A percentile compares a stretch with the other conserved stretches of the same genome.
These are phyloP conservation scores for Lasiodiplodia sp. DNA, from an alignment of 2,329 filamentous ascomycete species.

Conservation along the genomic window DNA sequence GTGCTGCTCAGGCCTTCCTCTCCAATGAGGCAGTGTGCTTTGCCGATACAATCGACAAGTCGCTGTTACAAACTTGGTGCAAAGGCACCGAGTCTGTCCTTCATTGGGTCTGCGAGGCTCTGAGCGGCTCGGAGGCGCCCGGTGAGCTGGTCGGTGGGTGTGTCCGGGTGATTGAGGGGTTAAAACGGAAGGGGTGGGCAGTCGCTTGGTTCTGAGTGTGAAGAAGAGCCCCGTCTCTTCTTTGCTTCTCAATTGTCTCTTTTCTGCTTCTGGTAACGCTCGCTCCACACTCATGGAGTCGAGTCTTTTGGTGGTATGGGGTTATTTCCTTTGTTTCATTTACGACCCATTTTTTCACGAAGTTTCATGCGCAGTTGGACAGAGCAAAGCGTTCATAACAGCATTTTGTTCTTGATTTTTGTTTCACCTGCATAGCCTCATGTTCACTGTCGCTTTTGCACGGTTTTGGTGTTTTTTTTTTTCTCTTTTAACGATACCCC, in stretches of 20 bases:
- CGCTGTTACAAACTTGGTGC: conserved; percentile 15
- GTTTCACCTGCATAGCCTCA: neutral
- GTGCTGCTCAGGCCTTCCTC: neutral
- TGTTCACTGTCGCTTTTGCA: neutral
- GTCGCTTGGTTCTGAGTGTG: conserved; percentile 20
- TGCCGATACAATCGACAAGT: conserved; percentile 1
- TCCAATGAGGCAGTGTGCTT: neutral
- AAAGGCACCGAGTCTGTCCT: conserved; percentile 12
- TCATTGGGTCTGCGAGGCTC: conserved; percentile 15
- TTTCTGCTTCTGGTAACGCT: neutral
- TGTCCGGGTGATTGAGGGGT: conserved; percentile 16
- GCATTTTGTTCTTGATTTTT: neutral
- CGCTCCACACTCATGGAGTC: neutral
- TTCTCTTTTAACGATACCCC: conserved; percentile 12
- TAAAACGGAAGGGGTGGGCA: conserved; percentile 11
- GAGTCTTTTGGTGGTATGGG: conserved; percentile 8
- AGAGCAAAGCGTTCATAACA: neutral
- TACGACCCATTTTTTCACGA: neutral
- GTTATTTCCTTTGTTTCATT: conserved; percentile 17
- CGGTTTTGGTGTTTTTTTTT: neutral
- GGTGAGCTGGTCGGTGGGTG: conserved; percentile 21
- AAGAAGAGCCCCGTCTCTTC: conserved; percentile 5
- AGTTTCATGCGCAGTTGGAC: conserved; percentile 6
- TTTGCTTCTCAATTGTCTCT: conserved; percentile 5
- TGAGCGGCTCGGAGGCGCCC: conserved; percentile 7